phyloP scores from a whole-genome alignment of 257 asterid genomes.

The Solanum piurae region DNA sequence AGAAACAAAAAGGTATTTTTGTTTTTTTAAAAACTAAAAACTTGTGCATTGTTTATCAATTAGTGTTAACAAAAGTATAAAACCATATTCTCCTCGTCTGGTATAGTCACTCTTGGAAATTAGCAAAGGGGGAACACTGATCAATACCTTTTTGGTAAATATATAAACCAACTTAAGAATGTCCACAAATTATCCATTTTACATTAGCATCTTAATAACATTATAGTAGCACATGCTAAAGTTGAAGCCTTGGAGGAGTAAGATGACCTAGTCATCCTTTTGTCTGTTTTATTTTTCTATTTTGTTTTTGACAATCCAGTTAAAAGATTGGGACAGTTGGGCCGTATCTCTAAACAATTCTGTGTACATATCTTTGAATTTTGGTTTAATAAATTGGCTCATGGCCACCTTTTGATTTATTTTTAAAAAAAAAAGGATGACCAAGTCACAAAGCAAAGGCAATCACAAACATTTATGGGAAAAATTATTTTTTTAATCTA shows the following conservation, averaged over 20 bases:
- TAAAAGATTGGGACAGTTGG: not conserved
- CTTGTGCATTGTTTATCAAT: not conserved
- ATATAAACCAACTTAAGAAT: not conserved
- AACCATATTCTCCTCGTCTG: not conserved
- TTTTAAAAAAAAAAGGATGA: not conserved
- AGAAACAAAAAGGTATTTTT: not conserved
- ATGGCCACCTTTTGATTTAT: not conserved
- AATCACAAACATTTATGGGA: not conserved
- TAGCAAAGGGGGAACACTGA: not conserved
- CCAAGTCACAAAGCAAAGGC: not conserved
- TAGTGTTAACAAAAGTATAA: not conserved
- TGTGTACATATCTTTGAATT: not conserved
- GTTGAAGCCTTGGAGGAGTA: not conserved
- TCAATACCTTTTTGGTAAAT: not conserved
- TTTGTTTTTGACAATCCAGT: not conserved
- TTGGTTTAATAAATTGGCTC: not conserved
- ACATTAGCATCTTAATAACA: not conserved
- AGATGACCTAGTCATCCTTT: not conserved
- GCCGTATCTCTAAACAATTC: not conserved
- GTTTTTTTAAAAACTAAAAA: not conserved
- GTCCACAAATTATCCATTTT: not conserved
- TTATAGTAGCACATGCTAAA: not conserved
- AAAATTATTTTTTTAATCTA: not conserved
- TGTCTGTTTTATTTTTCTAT: too few relatives aligned
- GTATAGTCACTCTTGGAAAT: not conserved